Base-by-base conservation (phyloP, 768 basidiomycete species). In the Daedaleopsis sinensis region DNA sequence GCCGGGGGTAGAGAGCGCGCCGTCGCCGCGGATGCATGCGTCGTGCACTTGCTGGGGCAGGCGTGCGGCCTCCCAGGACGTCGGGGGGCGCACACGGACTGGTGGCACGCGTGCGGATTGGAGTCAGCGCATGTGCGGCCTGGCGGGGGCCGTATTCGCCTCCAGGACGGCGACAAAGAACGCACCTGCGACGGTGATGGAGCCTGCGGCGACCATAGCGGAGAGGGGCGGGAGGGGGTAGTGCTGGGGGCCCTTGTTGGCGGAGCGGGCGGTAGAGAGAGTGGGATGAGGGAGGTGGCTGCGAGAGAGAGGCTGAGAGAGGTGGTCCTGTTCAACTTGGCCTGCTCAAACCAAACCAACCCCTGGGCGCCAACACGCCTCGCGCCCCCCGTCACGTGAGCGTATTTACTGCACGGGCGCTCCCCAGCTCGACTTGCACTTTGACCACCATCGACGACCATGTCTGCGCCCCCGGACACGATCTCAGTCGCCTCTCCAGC, bases 31-130 rank as follows among this genome's bases (percentile, higher is more conserved):
- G 65, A 95, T 79, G 65, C 83, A 80, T 51, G 81, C 80, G 68
- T 93, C 90, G 71, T 86, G 89, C 65, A 80, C 80, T 59, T 61
- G 62, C 52, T 67, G 66, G 8, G 94, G 92, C 49, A 96, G 87
- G 52, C 93, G 89, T 23, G 88, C 86, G 48, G 90, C 88, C 76
- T 97, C 95, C 84, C 86, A 90, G 46, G 87, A 37, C 54, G 90
- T 90, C 57, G 94, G 92, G 51, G 95, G 95, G 55, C 95, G 87
- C 61, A 96, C 91, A 67, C 96, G 93, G 57, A 97, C 95, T 96
- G 73, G 47, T 21, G 13, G 47, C 21, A 23, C 12, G 47, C n/a
- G 21, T 8, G 24, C 23, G 47, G 7, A 49, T 32, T 32, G 3
- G 27, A 3, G 27, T 32, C 27, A 32, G 27, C 27, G 27, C 7